phyloP scores from a whole-genome alignment of 2,329 filamentous ascomycete species.

The Hypomyces perniciosus region DNA sequence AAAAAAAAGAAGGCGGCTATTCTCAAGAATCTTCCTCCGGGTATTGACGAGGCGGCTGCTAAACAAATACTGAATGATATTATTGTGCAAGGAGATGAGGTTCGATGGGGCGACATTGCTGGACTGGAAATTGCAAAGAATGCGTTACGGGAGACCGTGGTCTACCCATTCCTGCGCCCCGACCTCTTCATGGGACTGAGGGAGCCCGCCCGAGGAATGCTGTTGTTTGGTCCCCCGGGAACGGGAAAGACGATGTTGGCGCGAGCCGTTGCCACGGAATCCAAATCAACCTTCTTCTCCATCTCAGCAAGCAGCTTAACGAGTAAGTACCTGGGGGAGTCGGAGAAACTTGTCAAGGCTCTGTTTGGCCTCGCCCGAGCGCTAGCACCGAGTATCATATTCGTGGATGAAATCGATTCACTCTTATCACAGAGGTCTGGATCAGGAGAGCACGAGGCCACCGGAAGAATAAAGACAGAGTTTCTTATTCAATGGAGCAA shows the following conservation, averaged over 20 bases:
- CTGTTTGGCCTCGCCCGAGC: slow-evolving; percentile 85
- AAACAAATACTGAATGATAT: slow-evolving; percentile 95
- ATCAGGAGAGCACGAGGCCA: slow-evolving; percentile 85
- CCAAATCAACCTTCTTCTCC: slow-evolving; percentile 90
- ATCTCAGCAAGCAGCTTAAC: slow-evolving; percentile 93
- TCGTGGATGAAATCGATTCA: slow-evolving; percentile 97
- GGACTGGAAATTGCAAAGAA: slow-evolving; percentile 86
- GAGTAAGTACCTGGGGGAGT: slow-evolving; percentile 93
- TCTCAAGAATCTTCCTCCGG: slow-evolving; percentile 71
- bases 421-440: slow-evolving; percentile 78
- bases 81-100: slow-evolving; percentile 87
- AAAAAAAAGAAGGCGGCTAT: slow-evolving; percentile 58
- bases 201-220: slow-evolving; percentile 90
- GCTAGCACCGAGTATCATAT: slow-evolving; percentile 91
- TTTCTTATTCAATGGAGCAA: slow-evolving; percentile 98
- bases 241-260: slow-evolving; percentile 99
- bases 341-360: slow-evolving; percentile 90
- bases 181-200: slow-evolving; percentile 94
- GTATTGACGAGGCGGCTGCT: slow-evolving; percentile 75
- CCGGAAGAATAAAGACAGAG: slow-evolving; percentile 90
- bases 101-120: slow-evolving; percentile 90
- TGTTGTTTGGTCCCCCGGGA: slow-evolving; percentile 93
- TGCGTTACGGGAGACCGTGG: slow-evolving; percentile 88
- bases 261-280: slow-evolving; percentile 85
- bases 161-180: slow-evolving; percentile 91